Conservation (phyloP, 2,329 filamentous ascomycete genomes). For the Colletotrichum siamense region DNA sequence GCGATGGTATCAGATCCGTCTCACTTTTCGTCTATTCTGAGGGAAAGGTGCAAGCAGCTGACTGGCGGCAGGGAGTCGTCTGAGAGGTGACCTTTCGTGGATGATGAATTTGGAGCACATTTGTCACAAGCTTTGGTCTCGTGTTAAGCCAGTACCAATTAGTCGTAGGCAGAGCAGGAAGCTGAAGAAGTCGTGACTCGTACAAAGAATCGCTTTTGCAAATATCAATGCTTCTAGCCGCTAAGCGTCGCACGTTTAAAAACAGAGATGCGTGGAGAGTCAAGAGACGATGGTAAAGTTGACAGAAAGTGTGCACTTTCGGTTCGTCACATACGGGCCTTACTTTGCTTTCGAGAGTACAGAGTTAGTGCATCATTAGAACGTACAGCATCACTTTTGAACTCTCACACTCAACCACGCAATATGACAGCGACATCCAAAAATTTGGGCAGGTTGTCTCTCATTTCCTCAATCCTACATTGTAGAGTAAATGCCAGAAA, state of each 20-base stretch:
- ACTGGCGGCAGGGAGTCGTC: neutral
- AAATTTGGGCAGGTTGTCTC: neutral
- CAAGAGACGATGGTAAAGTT: neutral
- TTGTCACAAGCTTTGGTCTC: too few species aligned
- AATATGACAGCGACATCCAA: neutral
- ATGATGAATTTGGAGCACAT: neutral
- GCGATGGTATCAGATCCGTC: neutral
- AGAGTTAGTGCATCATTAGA: neutral
- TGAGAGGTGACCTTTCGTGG: neutral
- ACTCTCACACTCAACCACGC: neutral
- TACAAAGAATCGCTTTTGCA: neutral
- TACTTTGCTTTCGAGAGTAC: neutral
- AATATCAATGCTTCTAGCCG: neutral
- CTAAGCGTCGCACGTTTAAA: neutral
- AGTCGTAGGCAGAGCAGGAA: neutral
- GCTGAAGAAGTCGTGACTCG: neutral
- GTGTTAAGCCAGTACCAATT: too few species aligned
- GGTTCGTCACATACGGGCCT: too few species aligned
- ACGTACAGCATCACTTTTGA: neutral
- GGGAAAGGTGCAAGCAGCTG: neutral
- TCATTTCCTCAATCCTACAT: neutral
- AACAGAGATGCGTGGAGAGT: neutral
- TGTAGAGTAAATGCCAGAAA: neutral
- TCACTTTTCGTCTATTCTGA: neutral
- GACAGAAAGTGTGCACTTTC: neutral